Percentiles rank a stretch among this genome's conserved stretches.
Conservation (phyloP, 2,329 filamentous ascomycete genomes). For the Diaporthe nobilis region DNA sequence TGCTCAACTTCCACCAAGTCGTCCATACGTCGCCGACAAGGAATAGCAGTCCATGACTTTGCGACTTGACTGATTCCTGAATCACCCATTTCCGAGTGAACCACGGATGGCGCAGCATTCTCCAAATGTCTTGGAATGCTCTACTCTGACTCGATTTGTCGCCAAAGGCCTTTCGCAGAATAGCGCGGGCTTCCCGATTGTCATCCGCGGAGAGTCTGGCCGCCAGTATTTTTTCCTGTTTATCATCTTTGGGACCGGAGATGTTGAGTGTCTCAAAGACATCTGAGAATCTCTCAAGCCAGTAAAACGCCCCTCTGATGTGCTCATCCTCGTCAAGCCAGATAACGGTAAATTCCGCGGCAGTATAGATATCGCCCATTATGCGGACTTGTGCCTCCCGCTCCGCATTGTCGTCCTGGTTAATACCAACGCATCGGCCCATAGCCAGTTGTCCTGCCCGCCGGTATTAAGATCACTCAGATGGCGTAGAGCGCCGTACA, state of each 20-base stretch:
- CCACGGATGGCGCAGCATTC: not conserved
- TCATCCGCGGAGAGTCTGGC: not conserved
- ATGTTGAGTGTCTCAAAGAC: not conserved
- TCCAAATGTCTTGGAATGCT: not conserved
- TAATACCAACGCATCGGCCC: conserved; percentile 25
- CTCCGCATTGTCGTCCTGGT: conserved; percentile 7
- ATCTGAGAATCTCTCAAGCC: not conserved
- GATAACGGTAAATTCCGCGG: not conserved
- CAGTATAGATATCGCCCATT: conserved; percentile 14
- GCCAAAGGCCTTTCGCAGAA: not conserved
- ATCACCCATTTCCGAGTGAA: not conserved
- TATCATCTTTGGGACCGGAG: not conserved
- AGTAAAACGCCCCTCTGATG: not conserved
- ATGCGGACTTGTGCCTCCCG: conserved; percentile 10
- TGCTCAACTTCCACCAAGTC: not conserved
- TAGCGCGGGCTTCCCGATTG: not conserved
- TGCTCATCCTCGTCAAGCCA: conserved; percentile 24
- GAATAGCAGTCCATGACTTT: not conserved
- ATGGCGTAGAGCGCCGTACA: not conserved
- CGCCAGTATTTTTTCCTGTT: not conserved
- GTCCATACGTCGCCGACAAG: not conserved
- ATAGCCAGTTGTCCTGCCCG: not conserved
- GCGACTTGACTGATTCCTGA: not conserved
- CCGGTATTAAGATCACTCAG: too few relatives aligned
- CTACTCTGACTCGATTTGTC: not conserved